Base-by-base conservation (phyloP, 2,329 filamentous ascomycete genomes). In the Aspergillus sp. region DNA sequence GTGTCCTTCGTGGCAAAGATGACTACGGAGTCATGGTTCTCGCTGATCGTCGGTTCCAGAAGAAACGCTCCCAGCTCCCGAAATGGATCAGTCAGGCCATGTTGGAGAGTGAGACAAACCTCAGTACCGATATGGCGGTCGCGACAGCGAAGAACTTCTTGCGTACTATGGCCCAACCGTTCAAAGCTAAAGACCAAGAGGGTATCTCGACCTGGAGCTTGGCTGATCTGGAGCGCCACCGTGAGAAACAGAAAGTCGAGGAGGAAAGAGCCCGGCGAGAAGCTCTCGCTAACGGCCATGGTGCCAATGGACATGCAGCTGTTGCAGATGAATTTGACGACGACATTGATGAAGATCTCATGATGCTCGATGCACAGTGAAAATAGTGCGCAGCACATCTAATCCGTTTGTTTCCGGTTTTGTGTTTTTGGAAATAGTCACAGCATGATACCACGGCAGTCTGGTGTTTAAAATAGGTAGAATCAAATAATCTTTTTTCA, bases 11-110 rank as follows among this genome's bases (percentile, higher is more conserved):
- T 64, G 94, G 94, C 20, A 99, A 99, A 71, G 95, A 99, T 68
- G 94, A 99, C 72, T 99, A 99, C 71, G 94, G 94, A n/a, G 90
- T 99, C 78, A 99, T 99, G 94, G 93, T 99, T 4, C 80, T 99
- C 23, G 94, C 95, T 2, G 94, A 99, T 71, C 87, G 90, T 40
- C 85, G 94, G 16, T 99, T 97, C 72, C 87, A 91, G 69, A 95
- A 94, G 76, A 97, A 97, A 75, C 82, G 91, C 34, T 80, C 74
- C 3, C 95, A 99, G 73, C 79, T 99, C 23, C 94, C 94, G 10
- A 96, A 96, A 69, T 99, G 94, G 94, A 99, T 99, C 66, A 89
- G 87, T 58, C 88, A 95, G 67, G 91, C 88, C 3, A 81, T 99
- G 55, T 78, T 89, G 29, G 91, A 96, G 46, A 87, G 87, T 19